Evolutionary conservation across 2,329 filamentous ascomycete species (phyloP), one percentile per base, ranked within the genome.

Genomic region (Fusarium algeriense): DNA sequence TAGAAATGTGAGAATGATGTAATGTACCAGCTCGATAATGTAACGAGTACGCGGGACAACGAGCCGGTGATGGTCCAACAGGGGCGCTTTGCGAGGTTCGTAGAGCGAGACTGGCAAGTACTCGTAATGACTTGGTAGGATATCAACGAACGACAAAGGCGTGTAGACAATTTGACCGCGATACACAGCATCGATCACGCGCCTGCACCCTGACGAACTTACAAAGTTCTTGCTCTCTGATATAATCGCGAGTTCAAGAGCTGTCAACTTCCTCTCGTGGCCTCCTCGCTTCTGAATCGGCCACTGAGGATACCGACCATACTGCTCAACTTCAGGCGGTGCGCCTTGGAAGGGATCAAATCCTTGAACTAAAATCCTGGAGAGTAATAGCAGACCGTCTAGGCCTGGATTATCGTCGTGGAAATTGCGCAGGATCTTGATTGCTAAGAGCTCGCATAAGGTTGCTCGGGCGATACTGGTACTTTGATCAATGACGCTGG

Each of bases 41-140:
- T 90, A 91, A 35, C 91, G 83, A 1, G 88, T 89, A 11, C 89
- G 84, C 0, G 91, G 91, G 1, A 93, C 91, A 70, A 91, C 90
- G 15, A 93, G 84, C 3, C 91, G 89, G 71, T 91, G 90, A 66
- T 93, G 91, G 67, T 93, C 92, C 17, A 93, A 82, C 5, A 92
- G 74, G 1, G 89, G 88, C 4, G 89, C 89, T 63, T 87, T 86
- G 15, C 87, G 81, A 3, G 91, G 90, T 73, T 92, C 88, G 75
- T 93, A 93, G 0, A 93, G 79, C 3, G 89, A 89, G 37, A 93
- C 90, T 0, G 89, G 89, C 55, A 89, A 88, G 71, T 90, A 85
- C 77, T 92, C 91, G 82, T 92, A 92, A 73, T 91, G 88, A 75
- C 93, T 91, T 0, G 91, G 91, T 3, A 93, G 81, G 41, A 93